These are phyloP conservation scores for Clavispora phyllophila DNA, from an alignment of 805 yeast species.

Conservation along the genomic window DNA sequence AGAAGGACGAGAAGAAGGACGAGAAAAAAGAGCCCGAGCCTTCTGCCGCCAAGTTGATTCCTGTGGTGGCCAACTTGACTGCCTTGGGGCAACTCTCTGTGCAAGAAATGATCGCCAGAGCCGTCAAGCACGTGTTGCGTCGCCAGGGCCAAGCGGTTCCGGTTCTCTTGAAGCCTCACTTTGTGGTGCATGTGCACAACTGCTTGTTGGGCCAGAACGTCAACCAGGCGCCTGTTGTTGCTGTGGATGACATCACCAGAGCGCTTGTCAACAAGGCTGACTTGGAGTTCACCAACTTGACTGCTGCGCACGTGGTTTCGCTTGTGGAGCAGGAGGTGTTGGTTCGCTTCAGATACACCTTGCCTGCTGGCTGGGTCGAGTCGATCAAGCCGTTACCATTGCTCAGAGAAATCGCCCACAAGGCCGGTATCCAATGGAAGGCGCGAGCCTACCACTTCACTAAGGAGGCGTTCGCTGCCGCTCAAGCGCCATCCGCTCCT, in stretches of 20 bases:
- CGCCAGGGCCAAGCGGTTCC: conserved; percentile 43
- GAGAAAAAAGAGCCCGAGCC: conserved; percentile 22
- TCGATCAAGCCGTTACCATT: conserved; percentile 39
- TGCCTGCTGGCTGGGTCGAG: conserved; percentile 48
- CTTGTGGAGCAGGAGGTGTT: conserved; percentile 50
- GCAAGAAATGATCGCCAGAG: conserved; percentile 76
- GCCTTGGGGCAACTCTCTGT: conserved; percentile 45
- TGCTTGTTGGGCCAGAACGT: conserved; percentile 53
- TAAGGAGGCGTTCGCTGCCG: conserved; percentile 31
- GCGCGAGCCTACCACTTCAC: conserved; percentile 47
- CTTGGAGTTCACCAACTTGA: conserved; percentile 40
- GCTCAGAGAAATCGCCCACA: conserved; percentile 66
- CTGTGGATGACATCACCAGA: conserved; percentile 36
- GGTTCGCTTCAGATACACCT: conserved; percentile 57
- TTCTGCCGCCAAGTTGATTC: conserved; percentile 37
- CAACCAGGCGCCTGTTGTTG: conserved; percentile 35
- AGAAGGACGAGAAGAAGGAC: conserved; percentile 11
- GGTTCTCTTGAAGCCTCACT: conserved; percentile 47
- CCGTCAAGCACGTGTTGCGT: conserved; percentile 70
- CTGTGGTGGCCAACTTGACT: conserved; percentile 37
- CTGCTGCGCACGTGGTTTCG: conserved; percentile 40
- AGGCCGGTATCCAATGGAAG: conserved; percentile 85
- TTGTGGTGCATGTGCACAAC: conserved; percentile 69
- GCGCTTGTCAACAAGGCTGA: conserved; percentile 40
- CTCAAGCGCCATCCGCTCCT: conserved; percentile 18